phyloP scores from a whole-genome alignment of 2,329 filamentous ascomycete genomes.

The Fusarium sp. region DNA sequence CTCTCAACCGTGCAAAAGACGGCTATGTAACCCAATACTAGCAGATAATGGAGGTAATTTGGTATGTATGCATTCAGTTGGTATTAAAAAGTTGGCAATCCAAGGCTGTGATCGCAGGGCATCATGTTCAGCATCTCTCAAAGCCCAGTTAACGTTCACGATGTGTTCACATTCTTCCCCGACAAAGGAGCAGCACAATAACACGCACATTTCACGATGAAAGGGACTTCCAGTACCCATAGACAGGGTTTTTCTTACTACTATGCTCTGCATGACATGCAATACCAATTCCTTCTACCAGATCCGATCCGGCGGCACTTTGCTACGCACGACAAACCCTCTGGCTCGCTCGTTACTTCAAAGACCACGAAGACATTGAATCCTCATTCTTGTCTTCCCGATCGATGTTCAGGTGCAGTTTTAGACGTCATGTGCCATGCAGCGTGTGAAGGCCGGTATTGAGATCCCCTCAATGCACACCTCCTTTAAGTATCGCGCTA shows the following conservation, averaged over 20 bases:
- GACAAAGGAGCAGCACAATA: not conserved
- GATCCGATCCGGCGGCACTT: not conserved
- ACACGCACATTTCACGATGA: not conserved
- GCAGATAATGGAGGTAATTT: not conserved
- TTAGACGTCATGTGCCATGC: not conserved
- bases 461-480: not conserved
- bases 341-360: not conserved
- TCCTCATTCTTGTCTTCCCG: not conserved
- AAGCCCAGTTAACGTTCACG: not conserved
- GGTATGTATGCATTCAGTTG: not conserved
- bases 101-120: not conserved
- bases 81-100: not conserved
- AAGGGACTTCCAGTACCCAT: not conserved
- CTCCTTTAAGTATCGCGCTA: not conserved
- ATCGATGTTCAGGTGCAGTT: no score
- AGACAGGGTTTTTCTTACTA: not conserved
- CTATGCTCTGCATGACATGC: not conserved
- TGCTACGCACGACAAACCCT: not conserved
- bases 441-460: not conserved
- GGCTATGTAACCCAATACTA: not conserved
- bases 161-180: not conserved
- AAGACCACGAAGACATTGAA: not conserved
- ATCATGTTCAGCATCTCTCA: not conserved
- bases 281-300: not conserved
- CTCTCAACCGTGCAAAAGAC: not conserved